phyloP scores from a whole-genome alignment of 371 early-diverging fungal genomes.

The Apophysomyces elegans region DNA sequence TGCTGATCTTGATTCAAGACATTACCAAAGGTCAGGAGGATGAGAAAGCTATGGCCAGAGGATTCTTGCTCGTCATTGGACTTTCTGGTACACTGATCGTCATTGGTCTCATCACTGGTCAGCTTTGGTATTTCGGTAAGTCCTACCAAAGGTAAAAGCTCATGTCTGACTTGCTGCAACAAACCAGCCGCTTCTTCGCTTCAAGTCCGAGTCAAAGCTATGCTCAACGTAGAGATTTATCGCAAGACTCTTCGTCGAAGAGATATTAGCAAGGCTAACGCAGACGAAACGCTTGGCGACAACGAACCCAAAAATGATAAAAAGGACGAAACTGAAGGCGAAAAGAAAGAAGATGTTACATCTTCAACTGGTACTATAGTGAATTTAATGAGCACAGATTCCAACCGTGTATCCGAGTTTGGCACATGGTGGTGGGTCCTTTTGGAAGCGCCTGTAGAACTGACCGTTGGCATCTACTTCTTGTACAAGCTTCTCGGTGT shows the following conservation, averaged over 20 bases:
- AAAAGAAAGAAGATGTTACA: conserved; percentile 4
- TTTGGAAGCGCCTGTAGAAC: conserved; percentile 53
- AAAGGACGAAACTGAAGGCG: conserved; percentile 6
- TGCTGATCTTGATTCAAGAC: conserved; percentile 27
- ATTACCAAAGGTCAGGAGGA: conserved; percentile 13
- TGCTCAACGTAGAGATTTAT: conserved; percentile 49
- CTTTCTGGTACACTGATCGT: conserved; percentile 32
- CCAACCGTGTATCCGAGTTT: conserved; percentile 61
- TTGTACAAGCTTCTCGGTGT: conserved; percentile 63
- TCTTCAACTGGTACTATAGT: conserved; percentile 65
- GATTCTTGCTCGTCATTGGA: conserved; percentile 31
- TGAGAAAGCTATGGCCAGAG: conserved; percentile 17
- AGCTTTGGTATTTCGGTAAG: conserved; percentile 40
- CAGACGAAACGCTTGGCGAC: conserved; percentile 15
- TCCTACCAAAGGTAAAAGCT: background rate
- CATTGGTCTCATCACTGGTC: conserved; percentile 35
- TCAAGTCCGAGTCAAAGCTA: conserved; percentile 36
- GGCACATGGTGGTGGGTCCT: conserved; percentile 55
- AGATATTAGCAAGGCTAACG: conserved; percentile 29
- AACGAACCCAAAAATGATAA: conserved; percentile 22
- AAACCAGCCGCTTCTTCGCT: conserved; percentile 13
- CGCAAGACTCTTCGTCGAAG: conserved; percentile 49
- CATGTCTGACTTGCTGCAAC: background rate
- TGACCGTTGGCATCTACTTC: conserved; percentile 56
- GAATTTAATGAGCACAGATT: conserved; percentile 81